Conservation (phyloP, 179 eudicot genomes). For the Spinacia oleracea region DNA sequence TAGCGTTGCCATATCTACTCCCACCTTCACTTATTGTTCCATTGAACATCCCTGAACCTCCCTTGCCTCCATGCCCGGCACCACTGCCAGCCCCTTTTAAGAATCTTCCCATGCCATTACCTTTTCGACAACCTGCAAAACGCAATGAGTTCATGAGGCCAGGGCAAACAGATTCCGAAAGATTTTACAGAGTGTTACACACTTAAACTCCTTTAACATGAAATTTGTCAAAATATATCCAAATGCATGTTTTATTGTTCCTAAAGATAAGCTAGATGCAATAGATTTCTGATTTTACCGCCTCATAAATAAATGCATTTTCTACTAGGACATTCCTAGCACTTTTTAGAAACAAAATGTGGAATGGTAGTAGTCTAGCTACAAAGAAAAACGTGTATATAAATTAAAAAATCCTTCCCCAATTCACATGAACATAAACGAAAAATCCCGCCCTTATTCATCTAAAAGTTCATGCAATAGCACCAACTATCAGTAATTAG, state of each 20-base stretch:
- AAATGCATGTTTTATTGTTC: background rate
- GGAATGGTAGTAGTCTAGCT: background rate
- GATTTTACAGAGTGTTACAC: background rate
- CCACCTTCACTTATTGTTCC: slow-evolving; percentile 80
- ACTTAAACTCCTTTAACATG: background rate
- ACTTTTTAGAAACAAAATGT: background rate
- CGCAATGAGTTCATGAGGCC: slow-evolving; percentile 9
- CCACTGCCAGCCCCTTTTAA: slow-evolving; percentile 87
- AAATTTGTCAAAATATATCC: background rate
- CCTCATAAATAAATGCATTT: background rate
- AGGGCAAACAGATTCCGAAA: background rate
- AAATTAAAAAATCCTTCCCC: background rate
- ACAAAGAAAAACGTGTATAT: background rate
- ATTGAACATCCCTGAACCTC: slow-evolving; percentile 73
- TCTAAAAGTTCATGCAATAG: background rate
- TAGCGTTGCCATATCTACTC: slow-evolving; percentile 62
- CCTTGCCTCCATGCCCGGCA: slow-evolving; percentile 95
- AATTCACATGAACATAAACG: background rate
- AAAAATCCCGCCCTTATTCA: background rate
- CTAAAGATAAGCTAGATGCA: background rate
- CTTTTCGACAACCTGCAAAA: slow-evolving; percentile 71
- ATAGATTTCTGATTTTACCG: background rate
- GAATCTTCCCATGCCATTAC: slow-evolving; percentile 71
- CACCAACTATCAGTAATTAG: background rate
- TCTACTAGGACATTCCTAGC: background rate